Evolutionary conservation across 768 basidiomycete genomes (phyloP).

Genomic region (Flagelloscypha sp.): DNA sequence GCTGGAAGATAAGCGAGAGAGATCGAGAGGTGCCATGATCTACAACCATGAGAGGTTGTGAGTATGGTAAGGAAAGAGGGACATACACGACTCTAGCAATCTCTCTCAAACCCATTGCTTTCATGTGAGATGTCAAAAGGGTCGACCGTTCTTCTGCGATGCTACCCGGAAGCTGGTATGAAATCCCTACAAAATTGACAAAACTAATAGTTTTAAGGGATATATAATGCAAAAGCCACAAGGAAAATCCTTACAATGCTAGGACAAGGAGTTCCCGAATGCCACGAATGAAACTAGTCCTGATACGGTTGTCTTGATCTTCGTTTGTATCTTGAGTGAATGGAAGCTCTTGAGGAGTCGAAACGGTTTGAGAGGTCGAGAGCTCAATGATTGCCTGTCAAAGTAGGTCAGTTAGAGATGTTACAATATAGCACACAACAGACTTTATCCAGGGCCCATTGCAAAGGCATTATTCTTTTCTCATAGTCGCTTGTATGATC

Average conservation of each 20-base stretch:
- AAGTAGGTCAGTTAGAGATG: neutral
- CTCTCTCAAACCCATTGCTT: constrained; percentile 72
- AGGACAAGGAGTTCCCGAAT: constrained; percentile 55
- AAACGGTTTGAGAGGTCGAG: constrained; percentile 44
- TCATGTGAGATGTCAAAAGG: constrained; percentile 62
- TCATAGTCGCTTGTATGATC: constrained; percentile 65
- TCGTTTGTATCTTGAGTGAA: constrained; percentile 62
- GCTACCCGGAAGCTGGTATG: constrained; percentile 71
- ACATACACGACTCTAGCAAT: constrained; percentile 55
- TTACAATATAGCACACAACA: constrained; percentile 10
- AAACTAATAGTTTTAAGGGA: constrained; percentile 33
- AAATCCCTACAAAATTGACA: constrained; percentile 62
- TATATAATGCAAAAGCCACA: neutral
- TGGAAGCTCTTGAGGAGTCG: constrained; percentile 65
- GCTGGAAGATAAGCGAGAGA: constrained; percentile 66
- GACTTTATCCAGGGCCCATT: constrained; percentile 71
- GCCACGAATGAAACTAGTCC: constrained; percentile 62
- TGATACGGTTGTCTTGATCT: constrained; percentile 44
- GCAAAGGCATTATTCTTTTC: constrained; percentile 57
- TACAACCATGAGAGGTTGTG: constrained; percentile 10
- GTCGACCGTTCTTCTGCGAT: constrained; percentile 59
- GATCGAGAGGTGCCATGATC: constrained; percentile 60
- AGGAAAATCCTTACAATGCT: constrained; percentile 41
- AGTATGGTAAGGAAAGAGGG: neutral
- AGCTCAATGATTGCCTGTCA: constrained; percentile 64